Base-by-base conservation (phyloP, 2,329 filamentous ascomycete species). In the Neurospora crassa region DNA sequence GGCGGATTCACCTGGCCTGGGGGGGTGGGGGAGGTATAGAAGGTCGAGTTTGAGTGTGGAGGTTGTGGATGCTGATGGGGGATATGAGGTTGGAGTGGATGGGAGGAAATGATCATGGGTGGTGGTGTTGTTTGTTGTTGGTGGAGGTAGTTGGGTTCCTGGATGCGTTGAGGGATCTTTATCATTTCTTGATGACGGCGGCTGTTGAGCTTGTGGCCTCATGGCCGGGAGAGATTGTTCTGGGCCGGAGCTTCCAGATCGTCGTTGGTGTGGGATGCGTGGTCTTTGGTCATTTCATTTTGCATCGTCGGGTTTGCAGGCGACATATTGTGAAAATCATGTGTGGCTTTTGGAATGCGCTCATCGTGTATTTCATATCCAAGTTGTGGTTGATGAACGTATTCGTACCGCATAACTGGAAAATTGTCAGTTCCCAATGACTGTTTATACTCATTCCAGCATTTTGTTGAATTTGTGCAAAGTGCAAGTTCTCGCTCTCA, bases 291-390 rank as follows among this genome's bases (percentile, higher is more conserved):
- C 6, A 16, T 59, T 53, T 53, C 12, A 16, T 53, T n/a, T 59
- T 59, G 24, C 12, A 59, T 16, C 47, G 1, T 59, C 14, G 47
- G 12, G 6, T 16, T 59, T 18, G 47, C 6, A 24, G 20, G 47
- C 7, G 29, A 59, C 14, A 14, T 24, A 29, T 59, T 10, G 14
- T 18, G 24, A 24, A 16, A 3, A 18, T 59, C 24, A 29, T 34
- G 10, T 34, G 14, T 29, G 53, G 53, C 24, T 59, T 42, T 40
- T 41, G 3, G 16, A 59, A 14, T 20, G 24, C 37, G 29, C 40
- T 67, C 42, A 18, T 70, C 42, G 45, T 68, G 70, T 68, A 70
- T 34, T 69, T 70, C 14, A 20, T 29, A 40, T 73, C 42, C 16
- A 67, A 16, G 53, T 29, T 59, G 14, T 7, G 14, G 24, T 34